These are phyloP conservation scores for Simmondsia chinensis DNA, from an alignment of 148 eudicot species.

Conservation along the genomic window DNA sequence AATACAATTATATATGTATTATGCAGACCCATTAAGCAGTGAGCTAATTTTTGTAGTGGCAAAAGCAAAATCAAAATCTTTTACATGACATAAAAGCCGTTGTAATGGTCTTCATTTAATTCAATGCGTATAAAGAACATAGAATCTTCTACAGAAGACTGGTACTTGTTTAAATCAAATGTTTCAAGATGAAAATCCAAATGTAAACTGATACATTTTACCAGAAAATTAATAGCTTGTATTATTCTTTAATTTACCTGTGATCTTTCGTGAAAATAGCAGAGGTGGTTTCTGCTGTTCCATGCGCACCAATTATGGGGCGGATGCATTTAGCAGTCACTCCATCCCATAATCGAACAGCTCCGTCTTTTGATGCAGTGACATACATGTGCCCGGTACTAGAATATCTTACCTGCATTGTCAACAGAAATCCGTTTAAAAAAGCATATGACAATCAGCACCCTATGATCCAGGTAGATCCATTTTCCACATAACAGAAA, in stretches of 20 bases:
- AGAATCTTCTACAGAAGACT: too few relatives aligned
- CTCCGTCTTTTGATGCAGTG: conserved; percentile 90
- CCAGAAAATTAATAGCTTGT: neutral
- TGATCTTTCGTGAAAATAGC: conserved; percentile 74
- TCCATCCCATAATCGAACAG: conserved; percentile 81
- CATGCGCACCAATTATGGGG: conserved; percentile 61
- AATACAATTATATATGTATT: too few relatives aligned
- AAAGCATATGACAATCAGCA: neutral
- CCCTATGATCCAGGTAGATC: neutral
- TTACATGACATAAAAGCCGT: too few relatives aligned
- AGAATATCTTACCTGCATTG: conserved; percentile 70
- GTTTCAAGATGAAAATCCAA: too few relatives aligned
- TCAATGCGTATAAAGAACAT: too few relatives aligned
- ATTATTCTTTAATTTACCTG: conserved; percentile 27
- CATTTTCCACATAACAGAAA: neutral
- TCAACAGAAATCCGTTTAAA: neutral
- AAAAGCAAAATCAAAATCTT: too few relatives aligned
- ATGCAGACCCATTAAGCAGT: too few relatives aligned
- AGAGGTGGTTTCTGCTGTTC: conserved; percentile 58
- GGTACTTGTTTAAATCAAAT: too few relatives aligned
- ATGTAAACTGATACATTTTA: neutral
- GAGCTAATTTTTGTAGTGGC: too few relatives aligned
- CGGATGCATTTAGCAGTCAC: conserved; percentile 68
- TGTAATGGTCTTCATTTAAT: too few relatives aligned
- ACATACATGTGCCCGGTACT: conserved; percentile 75